Conservation (phyloP, 192 early-diverging fungal species). For the Chytriomyces hyalinus region DNA sequence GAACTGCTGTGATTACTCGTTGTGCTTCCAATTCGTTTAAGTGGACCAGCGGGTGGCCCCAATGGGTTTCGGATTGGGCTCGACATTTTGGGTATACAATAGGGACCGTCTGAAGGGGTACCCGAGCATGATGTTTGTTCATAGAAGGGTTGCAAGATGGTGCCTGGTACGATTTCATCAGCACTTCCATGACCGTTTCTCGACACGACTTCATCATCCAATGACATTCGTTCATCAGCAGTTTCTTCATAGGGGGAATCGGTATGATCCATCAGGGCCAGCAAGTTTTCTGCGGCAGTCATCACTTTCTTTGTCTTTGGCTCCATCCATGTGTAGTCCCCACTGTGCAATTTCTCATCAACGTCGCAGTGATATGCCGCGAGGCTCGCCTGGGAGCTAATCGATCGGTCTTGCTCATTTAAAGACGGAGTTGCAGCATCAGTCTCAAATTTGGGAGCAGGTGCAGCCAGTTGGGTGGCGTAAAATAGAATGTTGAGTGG, state of each 20-base stretch:
- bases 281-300: conserved; percentile 27
- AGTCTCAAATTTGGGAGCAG: background rate
- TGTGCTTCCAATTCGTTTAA: no score
- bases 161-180: no score
- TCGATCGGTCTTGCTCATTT: background rate
- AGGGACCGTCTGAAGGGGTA: background rate
- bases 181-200: no score
- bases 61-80: no score
- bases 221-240: background rate
- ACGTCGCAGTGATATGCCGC: no score
- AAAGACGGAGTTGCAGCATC: background rate
- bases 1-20: no score
- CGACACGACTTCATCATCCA: no score
- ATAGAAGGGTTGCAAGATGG: no score
- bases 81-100: no score
- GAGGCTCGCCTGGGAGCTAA: background rate
- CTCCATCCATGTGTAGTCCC: background rate
- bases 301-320: conserved; percentile 1
- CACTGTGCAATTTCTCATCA: no score
- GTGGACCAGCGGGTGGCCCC: no score
- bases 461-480: conserved; percentile 11
- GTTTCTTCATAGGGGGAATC: background rate
- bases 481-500: conserved; percentile 28
- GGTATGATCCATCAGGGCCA: background rate
- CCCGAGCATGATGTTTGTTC: background rate